These are phyloP conservation scores for Diddensiella transvaalensis DNA, from an alignment of 805 yeast genomes.

Conservation along the genomic window DNA sequence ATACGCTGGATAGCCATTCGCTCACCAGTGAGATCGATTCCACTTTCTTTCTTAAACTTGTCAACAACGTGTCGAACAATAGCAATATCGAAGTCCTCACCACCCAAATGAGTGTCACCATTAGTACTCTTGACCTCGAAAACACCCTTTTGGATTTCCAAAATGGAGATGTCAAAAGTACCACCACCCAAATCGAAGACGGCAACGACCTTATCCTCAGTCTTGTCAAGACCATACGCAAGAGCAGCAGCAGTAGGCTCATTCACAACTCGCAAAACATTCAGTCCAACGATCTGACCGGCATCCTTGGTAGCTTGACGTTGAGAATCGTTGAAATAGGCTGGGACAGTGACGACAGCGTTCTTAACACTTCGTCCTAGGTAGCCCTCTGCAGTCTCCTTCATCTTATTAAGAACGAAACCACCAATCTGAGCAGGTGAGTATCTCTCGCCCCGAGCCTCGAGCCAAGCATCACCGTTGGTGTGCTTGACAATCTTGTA, in stretches of 20 bases:
- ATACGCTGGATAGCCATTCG: slow-evolving; percentile 80
- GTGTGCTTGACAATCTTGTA: slow-evolving; percentile 85
- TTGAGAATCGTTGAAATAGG: slow-evolving; percentile 87
- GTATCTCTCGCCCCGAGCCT: slow-evolving; percentile 81
- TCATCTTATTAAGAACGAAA: slow-evolving; percentile 90
- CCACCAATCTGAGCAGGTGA: slow-evolving; percentile 97
- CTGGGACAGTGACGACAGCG: slow-evolving; percentile 90
- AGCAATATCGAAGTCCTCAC: slow-evolving; percentile 87
- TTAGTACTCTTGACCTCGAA: slow-evolving; percentile 97
- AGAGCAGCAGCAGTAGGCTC: slow-evolving; percentile 98
- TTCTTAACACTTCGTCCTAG: slow-evolving; percentile 82
- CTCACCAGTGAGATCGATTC: slow-evolving; percentile 61
- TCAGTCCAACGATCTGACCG: slow-evolving; percentile 93
- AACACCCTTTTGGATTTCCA: slow-evolving; percentile 96
- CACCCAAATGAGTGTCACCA: slow-evolving; percentile 93
- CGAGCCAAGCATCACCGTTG: slow-evolving; percentile 96
- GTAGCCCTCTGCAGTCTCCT: slow-evolving; percentile 94
- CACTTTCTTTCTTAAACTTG: slow-evolving; percentile 70
- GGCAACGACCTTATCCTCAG: slow-evolving; percentile 80
- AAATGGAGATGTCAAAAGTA: slow-evolving; percentile 94
- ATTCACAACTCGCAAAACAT: slow-evolving; percentile 83
- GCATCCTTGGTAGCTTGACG: slow-evolving; percentile 96
- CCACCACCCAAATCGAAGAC: slow-evolving; percentile 99
- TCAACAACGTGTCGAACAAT: slow-evolving; percentile 80
- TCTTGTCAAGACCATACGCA: slow-evolving; percentile 85